Percentiles rank a stretch among this genome's conserved stretches.
phyloP scores from a whole-genome alignment of 2,329 filamentous ascomycete genomes.

The Emericellopsis cladophorae region DNA sequence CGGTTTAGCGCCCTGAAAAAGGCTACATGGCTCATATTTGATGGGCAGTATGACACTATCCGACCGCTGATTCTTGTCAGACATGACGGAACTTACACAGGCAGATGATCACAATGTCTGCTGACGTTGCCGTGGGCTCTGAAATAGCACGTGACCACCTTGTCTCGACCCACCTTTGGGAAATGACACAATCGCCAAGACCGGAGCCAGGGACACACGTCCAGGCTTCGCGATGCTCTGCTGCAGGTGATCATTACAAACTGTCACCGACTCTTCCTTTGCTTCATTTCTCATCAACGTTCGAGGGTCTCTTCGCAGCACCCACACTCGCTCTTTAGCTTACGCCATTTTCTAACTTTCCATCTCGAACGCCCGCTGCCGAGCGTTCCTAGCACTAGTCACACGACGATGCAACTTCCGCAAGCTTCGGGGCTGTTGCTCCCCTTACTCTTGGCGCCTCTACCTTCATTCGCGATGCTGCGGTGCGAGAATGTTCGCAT shows the following conservation, averaged over 20 bases:
- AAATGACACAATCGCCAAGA: slow-evolving; percentile 4
- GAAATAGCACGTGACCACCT: too few species aligned
- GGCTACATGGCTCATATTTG: too few species aligned
- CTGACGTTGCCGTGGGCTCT: too few species aligned
- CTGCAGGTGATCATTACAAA: neutral
- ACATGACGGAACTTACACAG: too few species aligned
- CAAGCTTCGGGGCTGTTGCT: slow-evolving; percentile 1
- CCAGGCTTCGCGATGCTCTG: neutral
- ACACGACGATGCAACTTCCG: neutral
- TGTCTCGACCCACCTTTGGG: neutral
- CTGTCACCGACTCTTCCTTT: neutral
- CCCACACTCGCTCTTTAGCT: neutral
- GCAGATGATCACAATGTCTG: too few species aligned
- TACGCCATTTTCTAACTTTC: neutral
- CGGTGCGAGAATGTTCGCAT: slow-evolving; percentile 50
- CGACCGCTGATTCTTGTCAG: too few species aligned
- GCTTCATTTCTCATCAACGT: neutral
- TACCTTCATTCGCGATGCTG: slow-evolving; percentile 33
- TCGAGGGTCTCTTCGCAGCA: neutral
- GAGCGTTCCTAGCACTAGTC: neutral
- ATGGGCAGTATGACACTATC: too few species aligned
- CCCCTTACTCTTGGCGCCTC: slow-evolving; percentile 13
- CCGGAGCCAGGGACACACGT: neutral
- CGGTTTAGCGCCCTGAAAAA: too few species aligned
- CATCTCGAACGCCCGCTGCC: neutral